These are phyloP conservation scores for Marasmius tenuissimus DNA, from an alignment of 1,284 basidiomycete species.

Conservation along the genomic window DNA sequence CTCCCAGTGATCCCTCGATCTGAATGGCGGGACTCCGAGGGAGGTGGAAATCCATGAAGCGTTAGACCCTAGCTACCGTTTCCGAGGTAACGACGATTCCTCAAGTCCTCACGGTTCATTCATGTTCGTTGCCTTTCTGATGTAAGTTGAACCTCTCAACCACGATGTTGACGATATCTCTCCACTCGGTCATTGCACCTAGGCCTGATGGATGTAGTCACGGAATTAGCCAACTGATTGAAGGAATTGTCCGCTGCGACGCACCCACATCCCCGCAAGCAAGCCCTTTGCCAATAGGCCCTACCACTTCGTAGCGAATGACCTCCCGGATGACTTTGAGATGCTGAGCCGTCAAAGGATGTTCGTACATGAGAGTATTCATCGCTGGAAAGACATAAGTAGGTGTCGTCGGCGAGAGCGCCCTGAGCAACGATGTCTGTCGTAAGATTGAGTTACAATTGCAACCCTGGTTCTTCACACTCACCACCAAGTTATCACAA, in stretches of 20 bases:
- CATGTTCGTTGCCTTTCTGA: background rate
- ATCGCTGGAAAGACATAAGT: constrained; percentile 95
- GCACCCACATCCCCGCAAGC: constrained; percentile 92
- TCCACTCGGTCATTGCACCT: constrained; percentile 95
- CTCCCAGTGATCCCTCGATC: too few species aligned
- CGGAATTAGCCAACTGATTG: constrained; percentile 21
- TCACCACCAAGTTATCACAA: constrained; percentile 89
- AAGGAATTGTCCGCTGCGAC: background rate
- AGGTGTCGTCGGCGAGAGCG: constrained; percentile 77
- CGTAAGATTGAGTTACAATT: constrained; percentile 4
- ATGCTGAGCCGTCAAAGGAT: constrained; percentile 89
- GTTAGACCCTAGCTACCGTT: too few species aligned
- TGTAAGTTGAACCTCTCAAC: constrained; percentile 53
- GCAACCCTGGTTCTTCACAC: constrained; percentile 20
- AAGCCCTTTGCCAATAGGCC: constrained; percentile 83
- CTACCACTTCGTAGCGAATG: constrained; percentile 78
- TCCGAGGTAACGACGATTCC: background rate
- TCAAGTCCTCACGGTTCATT: background rate
- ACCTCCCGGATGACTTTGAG: constrained; percentile 69
- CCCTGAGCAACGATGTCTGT: constrained; percentile 89
- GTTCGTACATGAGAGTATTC: constrained; percentile 97
- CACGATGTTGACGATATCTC: constrained; percentile 72
- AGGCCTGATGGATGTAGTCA: constrained; percentile 48
- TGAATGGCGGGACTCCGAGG: too few species aligned
- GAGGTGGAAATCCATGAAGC: too few species aligned